Evolutionary conservation across 805 yeast species (phyloP).

Genomic region (Candida ipomoeae): DNA sequence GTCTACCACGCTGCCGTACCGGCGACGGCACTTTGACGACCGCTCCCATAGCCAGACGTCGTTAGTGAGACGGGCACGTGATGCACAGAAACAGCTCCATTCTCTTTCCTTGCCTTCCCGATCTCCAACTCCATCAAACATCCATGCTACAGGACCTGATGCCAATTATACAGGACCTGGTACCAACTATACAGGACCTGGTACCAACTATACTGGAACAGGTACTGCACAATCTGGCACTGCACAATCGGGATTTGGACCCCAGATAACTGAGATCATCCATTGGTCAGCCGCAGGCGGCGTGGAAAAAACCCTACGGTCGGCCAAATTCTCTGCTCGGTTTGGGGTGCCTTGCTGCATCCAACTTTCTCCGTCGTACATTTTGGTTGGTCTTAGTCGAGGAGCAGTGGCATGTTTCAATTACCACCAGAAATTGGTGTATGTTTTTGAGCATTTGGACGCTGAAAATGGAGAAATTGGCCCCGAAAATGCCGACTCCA

Average conservation of each 20-base stretch:
- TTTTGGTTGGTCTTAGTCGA: constrained; percentile 66
- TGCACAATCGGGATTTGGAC: no score
- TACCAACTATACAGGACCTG: no score
- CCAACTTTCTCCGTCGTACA: constrained; percentile 29
- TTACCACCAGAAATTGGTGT: constrained; percentile 55
- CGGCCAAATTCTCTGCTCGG: constrained; percentile 20
- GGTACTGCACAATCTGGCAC: no score
- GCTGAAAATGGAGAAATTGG: no score
- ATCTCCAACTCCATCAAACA: no score
- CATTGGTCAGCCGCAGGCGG: constrained; percentile 25
- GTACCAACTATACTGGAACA: no score
- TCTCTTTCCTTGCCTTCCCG: background rate
- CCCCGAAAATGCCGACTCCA: background rate
- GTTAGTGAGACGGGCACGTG: constrained; percentile 4
- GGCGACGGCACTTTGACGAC: constrained; percentile 31
- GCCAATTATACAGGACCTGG: no score
- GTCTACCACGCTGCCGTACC: constrained; percentile 5
- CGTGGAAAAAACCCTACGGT: constrained; percentile 19
- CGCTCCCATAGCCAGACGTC: constrained; percentile 30
- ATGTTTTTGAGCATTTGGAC: constrained; percentile 26
- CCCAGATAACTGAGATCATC: constrained; percentile 10
- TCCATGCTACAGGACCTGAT: no score
- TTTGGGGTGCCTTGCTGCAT: constrained; percentile 24
- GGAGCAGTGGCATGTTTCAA: constrained; percentile 68
- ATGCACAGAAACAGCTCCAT: background rate